Evolutionary conservation across 495 filamentous ascomycete species (phyloP).

Genomic region (Aspergillus egyptiacus): DNA sequence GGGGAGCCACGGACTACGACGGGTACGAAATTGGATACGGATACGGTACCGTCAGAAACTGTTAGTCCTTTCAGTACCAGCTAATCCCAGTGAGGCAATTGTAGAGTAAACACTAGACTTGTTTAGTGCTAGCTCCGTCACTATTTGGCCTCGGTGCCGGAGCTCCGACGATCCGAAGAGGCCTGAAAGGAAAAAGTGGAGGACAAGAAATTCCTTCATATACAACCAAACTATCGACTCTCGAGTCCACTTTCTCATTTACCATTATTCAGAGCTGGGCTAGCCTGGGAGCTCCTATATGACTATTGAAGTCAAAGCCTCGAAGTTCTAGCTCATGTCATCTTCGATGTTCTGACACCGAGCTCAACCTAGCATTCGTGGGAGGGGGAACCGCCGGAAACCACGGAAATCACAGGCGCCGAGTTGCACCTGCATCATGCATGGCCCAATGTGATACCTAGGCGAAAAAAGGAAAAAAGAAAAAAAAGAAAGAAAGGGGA

Average conservation of each 20-base stretch:
- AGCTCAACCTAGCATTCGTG: conserved; percentile 20
- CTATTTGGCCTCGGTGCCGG: background rate
- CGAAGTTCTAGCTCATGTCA: background rate
- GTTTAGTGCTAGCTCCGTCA: background rate
- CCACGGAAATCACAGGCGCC: conserved; percentile 26
- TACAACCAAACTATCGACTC: conserved; percentile 5
- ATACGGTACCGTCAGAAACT: conserved; percentile 12
- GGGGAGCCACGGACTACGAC: conserved; percentile 20
- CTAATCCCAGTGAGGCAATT: background rate
- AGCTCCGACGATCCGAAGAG: background rate
- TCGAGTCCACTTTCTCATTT: background rate
- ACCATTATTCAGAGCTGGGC: too few relatives aligned
- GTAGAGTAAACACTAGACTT: background rate
- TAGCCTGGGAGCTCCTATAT: too few relatives aligned
- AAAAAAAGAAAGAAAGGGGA: background rate
- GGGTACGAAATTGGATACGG: conserved; percentile 14
- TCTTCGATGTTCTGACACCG: background rate
- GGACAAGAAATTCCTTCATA: conserved; percentile 8
- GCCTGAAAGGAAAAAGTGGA: conserved; percentile 7
- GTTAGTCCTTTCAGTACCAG: background rate
- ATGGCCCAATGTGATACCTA: too few relatives aligned
- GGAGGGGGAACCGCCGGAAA: conserved; percentile 25
- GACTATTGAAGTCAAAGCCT: too few relatives aligned
- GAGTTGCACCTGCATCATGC: too few relatives aligned
- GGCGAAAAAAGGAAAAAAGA: too few relatives aligned